A percentile compares a stretch with the other conserved stretches of the same genome.
Evolutionary conservation across 1,284 basidiomycete genomes (phyloP).

Genomic region (Tilletia caries): DNA sequence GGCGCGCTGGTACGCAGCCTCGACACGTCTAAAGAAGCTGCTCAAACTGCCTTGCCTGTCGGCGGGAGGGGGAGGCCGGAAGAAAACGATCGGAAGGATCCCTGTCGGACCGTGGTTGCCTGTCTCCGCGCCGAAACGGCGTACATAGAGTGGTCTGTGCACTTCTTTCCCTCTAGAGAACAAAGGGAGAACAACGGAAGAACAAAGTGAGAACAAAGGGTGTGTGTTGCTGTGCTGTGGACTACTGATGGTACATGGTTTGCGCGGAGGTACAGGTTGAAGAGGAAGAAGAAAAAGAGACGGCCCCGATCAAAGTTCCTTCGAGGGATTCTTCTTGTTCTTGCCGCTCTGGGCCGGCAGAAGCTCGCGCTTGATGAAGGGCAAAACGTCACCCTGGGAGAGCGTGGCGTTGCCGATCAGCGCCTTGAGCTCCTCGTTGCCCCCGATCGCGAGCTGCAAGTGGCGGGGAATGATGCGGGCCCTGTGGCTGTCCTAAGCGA

Average conservation of each 20-base stretch:
- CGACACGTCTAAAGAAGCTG: constrained; percentile 46
- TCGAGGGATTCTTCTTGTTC: constrained; percentile 51
- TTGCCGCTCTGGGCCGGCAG: constrained; percentile 68
- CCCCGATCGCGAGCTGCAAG: constrained; percentile 79
- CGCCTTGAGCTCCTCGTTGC: constrained; percentile 62
- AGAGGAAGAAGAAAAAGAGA: not conserved
- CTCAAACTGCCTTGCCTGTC: too few species aligned
- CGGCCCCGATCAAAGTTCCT: constrained; percentile 34
- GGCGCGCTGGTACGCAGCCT: constrained; percentile 47
- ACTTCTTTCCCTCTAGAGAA: too few species aligned
- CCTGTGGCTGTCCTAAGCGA: constrained; percentile 51
- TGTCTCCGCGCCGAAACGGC: too few species aligned
- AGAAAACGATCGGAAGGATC: too few species aligned
- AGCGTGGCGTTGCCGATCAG: constrained; percentile 80
- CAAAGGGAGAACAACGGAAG: too few species aligned
- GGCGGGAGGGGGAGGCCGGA: too few species aligned
- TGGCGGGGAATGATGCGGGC: constrained; percentile 68
- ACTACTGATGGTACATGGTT: too few species aligned
- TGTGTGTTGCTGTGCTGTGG: too few species aligned
- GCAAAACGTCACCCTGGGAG: constrained; percentile 85
- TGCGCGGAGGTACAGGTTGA: too few species aligned
- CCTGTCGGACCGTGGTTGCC: too few species aligned
- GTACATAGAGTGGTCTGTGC: too few species aligned
- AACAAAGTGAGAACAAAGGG: too few species aligned
- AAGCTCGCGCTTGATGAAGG: constrained; percentile 63